These are phyloP conservation scores for Pythium rhizo-oryzae DNA, from an alignment of 352 stramenopile species.

Conservation along the genomic window DNA sequence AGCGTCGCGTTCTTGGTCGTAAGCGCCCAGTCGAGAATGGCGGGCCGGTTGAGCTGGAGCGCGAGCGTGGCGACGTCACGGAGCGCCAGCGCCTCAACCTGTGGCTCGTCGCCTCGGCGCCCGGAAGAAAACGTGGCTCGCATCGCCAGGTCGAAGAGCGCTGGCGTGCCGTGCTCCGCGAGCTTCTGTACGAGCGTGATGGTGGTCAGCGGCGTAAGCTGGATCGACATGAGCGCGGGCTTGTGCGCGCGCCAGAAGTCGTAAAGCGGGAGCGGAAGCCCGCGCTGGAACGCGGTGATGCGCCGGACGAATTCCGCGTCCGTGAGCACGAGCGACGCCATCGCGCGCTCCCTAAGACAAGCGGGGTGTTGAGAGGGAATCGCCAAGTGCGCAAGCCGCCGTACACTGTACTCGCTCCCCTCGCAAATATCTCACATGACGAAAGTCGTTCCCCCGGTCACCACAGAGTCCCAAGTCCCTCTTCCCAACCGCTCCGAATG, in stretches of 20 bases:
- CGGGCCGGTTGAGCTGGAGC: not conserved
- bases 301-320: not conserved
- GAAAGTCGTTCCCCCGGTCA: too few species aligned
- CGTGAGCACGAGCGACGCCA: not conserved
- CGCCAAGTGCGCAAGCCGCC: too few species aligned
- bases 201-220: not conserved
- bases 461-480: too few species aligned
- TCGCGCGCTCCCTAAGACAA: too few species aligned
- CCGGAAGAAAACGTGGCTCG: not conserved
- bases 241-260: not conserved
- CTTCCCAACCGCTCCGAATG: too few species aligned
- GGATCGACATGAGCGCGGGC: not conserved
- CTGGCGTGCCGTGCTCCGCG: not conserved
- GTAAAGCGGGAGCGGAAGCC: not conserved
- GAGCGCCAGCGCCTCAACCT: not conserved
- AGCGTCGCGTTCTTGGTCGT: not conserved
- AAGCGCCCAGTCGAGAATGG: conserved; percentile 3
- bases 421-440: too few species aligned
- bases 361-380: too few species aligned
- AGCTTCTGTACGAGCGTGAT: not conserved
- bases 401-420: too few species aligned
- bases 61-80: not conserved
- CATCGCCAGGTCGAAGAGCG: not conserved
- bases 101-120: too few species aligned
- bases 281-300: not conserved